A percentile compares a stretch with the other conserved stretches of the same genome.
These are phyloP conservation scores for Batkoa obscura DNA, from an alignment of 371 early-diverging fungal genomes.

Conservation along the genomic window DNA sequence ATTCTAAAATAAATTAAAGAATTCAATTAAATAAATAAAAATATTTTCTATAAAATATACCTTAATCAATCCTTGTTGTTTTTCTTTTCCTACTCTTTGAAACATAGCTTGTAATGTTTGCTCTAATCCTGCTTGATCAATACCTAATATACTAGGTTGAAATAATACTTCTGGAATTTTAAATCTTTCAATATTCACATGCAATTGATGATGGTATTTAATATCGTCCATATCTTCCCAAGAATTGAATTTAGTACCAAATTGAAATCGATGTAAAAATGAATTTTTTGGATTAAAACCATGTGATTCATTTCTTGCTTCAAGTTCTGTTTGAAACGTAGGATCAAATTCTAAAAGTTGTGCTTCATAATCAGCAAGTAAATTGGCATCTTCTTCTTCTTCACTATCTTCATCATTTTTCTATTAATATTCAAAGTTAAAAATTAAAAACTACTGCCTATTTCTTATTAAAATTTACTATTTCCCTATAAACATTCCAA, in stretches of 20 bases:
- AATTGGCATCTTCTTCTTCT: conserved; percentile 53
- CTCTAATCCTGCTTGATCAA: conserved; percentile 70
- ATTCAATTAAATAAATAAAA: no score
- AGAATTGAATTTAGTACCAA: conserved; percentile 8
- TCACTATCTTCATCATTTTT: conserved; percentile 69
- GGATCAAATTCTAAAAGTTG: conserved; percentile 50
- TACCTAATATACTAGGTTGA: conserved; percentile 64
- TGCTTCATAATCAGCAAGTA: conserved; percentile 44
- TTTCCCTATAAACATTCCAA: conserved; percentile 63
- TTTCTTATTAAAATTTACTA: no score
- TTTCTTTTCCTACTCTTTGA: conserved; percentile 25
- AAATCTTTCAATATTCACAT: conserved; percentile 71
- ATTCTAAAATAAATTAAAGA: conserved; percentile 16
- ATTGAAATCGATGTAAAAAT: conserved; percentile 14
- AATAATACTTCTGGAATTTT: conserved; percentile 75
- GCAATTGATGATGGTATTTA: conserved; percentile 52
- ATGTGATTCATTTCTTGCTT: conserved; percentile 13
- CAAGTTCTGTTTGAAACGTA: conserved; percentile 32
- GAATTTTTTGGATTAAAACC: conserved; percentile 18
- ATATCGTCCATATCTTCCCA: conserved; percentile 41
- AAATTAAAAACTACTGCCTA: no score
- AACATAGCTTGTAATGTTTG: conserved; percentile 54
- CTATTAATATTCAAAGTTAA: conserved; percentile 12
- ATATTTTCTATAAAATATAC: no score
- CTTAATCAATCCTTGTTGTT: conserved; percentile 11